Conservation (phyloP, 2,329 filamentous ascomycete genomes). For the Chaetomium olivaceum region DNA sequence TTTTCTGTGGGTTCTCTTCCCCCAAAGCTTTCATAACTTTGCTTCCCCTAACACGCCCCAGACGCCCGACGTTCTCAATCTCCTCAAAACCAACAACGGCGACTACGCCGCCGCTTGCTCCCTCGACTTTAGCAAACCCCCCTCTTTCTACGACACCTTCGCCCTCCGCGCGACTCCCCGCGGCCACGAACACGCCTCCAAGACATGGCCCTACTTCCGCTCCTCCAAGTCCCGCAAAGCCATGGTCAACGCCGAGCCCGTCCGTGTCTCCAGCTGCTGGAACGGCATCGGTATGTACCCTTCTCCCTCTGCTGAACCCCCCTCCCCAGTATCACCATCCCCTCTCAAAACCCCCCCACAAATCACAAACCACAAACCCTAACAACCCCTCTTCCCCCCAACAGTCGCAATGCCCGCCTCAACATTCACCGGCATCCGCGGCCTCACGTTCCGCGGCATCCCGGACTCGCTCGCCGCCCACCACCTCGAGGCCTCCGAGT, state of each 20-base stretch:
- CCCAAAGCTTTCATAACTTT: background rate
- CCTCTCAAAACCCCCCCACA: background rate
- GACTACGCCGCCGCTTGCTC: slow-evolving; percentile 62
- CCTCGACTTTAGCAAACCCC: slow-evolving; percentile 57
- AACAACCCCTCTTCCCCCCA: background rate
- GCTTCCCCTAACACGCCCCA: slow-evolving; percentile 32
- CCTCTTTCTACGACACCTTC: slow-evolving; percentile 62
- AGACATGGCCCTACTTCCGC: slow-evolving; percentile 62
- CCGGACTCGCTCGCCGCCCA: slow-evolving; percentile 59
- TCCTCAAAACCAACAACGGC: slow-evolving; percentile 56
- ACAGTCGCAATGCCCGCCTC: slow-evolving; percentile 32
- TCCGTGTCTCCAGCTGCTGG: slow-evolving; percentile 67
- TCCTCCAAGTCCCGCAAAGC: slow-evolving; percentile 45
- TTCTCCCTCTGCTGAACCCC: slow-evolving; percentile 37
- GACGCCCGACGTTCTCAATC: slow-evolving; percentile 49
- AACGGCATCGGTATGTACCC: slow-evolving; percentile 59
- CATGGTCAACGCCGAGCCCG: slow-evolving; percentile 50
- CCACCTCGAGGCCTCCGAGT: slow-evolving; percentile 76
- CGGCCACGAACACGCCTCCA: slow-evolving; percentile 53
- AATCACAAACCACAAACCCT: background rate
- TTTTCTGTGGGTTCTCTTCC: slow-evolving; percentile 48
- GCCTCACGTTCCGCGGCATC: slow-evolving; percentile 62
- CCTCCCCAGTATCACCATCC: background rate
- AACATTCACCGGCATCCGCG: slow-evolving; percentile 29
- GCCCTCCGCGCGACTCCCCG: slow-evolving; percentile 58